These are phyloP conservation scores for Cadophora sp. DNA, from an alignment of 2,329 filamentous ascomycete species.

Conservation along the genomic window DNA sequence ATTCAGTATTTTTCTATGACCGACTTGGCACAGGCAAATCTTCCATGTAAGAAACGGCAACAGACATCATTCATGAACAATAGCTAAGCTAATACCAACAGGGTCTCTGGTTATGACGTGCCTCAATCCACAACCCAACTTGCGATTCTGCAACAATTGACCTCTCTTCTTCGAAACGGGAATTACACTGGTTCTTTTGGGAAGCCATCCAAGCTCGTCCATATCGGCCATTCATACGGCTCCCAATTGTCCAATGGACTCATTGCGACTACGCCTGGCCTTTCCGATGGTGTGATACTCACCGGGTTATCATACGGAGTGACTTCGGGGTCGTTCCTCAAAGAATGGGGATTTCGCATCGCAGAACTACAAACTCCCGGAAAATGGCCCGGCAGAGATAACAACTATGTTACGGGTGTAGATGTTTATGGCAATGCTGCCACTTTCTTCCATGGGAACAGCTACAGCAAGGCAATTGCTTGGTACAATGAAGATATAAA, in stretches of 20 bases:
- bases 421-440: slow-evolving; percentile 40
- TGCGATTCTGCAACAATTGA: slow-evolving; percentile 26
- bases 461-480: slow-evolving; percentile 31
- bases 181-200: slow-evolving; percentile 37
- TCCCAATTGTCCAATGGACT: slow-evolving; percentile 63
- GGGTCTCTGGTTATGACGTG: slow-evolving; percentile 38
- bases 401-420: slow-evolving; percentile 33
- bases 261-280: slow-evolving; percentile 55
- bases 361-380: slow-evolving; percentile 31
- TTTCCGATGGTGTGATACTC: slow-evolving; percentile 63
- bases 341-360: slow-evolving; percentile 38
- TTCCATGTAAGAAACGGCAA: slow-evolving; percentile 34
- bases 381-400: slow-evolving; percentile 36
- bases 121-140: slow-evolving; percentile 42
- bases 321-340: slow-evolving; percentile 15
- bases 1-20: slow-evolving; percentile 48
- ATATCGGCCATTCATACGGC: slow-evolving; percentile 70
- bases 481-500: slow-evolving; percentile 37
- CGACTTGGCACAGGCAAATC: slow-evolving; percentile 47
- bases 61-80: background rate
- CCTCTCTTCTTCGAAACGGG: slow-evolving; percentile 32
- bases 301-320: slow-evolving; percentile 59
- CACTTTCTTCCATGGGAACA: slow-evolving; percentile 39
- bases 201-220: slow-evolving; percentile 54
- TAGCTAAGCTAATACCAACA: background rate